Evolutionary conservation across 2,329 filamentous ascomycete species (phyloP), one percentile per base, ranked within the genome.

Genomic region (Aspergillus uvarum): DNA sequence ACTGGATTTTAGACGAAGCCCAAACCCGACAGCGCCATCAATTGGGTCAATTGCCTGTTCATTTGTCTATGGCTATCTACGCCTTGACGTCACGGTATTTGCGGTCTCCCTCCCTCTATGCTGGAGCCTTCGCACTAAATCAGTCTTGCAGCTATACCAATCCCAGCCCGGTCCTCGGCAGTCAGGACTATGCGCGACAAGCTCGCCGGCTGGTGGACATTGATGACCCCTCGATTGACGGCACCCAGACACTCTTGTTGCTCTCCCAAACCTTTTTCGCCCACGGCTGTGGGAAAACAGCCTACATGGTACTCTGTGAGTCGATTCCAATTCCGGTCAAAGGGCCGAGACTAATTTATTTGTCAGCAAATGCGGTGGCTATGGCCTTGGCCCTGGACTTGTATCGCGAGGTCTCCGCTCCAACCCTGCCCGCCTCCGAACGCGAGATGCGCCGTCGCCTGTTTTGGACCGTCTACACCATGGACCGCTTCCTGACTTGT

Each of bases 401-500:
- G 3, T 90, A 96, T 70, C 86, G 90, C 32, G 92, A 96, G 76
- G 79, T 89, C 48, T 87, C 91, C 24, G 71, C 81, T 5, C 84
- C 85, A 54, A 79, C 85, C 58, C 82, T 90, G 11, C 84, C 86
- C 0, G 82, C 86, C 0, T 79, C 86, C 4, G 91, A 96, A 70
- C 84, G 89, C 58, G 92, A 96, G 77, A 87, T 88, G 70, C 84
- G 90, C 50, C 82, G 92, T 57, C 84, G 90, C n/a, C 79, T 96
- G 2, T 96, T 96, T 74, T 96, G 92, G 92, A 88, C 90, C 2
- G 94, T 90, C 71, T 96, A 95, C 68, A 79, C 96, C 26, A 87
- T 96, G 74, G 92, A 96, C 71, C 85, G 90, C n/a, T 95, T 94
- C 67, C 83, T 88, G 66, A 86, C 89, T 1, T 92, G 89, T 65